Percentiles rank a stretch among this genome's conserved stretches.
Conservation (phyloP, 2,329 filamentous ascomycete genomes). For the Chrysoporthe deuterocubensis region DNA sequence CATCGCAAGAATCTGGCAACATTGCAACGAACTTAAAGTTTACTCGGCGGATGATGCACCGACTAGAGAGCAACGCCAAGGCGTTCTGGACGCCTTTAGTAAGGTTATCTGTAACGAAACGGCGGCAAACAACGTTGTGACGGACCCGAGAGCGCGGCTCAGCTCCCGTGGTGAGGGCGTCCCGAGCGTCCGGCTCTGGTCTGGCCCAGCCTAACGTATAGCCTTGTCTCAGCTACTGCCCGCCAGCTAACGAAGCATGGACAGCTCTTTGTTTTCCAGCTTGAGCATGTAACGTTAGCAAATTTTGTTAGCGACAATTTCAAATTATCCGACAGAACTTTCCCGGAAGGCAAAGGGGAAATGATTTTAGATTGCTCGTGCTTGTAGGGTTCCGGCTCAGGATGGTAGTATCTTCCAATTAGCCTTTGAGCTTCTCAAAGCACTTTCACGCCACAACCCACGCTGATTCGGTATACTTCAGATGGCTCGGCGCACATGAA, state of each 20-base stretch:
- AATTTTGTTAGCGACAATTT: too few relatives aligned
- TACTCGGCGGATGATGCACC: not conserved
- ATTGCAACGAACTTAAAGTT: not conserved
- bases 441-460: not conserved
- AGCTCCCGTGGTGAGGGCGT: not conserved
- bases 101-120: not conserved
- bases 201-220: not conserved
- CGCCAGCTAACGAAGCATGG: not conserved
- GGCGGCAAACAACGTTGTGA: not conserved
- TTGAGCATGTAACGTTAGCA: not conserved
- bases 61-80: conserved; percentile 1
- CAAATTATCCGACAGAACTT: too few relatives aligned
- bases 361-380: too few relatives aligned
- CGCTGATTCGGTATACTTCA: not conserved
- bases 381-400: too few relatives aligned
- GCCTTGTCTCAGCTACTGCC: not conserved
- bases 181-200: not conserved
- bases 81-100: not conserved
- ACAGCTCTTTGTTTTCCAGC: not conserved
- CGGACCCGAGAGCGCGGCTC: not conserved
- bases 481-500: not conserved
- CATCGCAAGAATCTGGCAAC: not conserved
- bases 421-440: not conserved
- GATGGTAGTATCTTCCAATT: too few relatives aligned
- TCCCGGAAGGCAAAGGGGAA: too few relatives aligned